Evolutionary conservation across 2,329 filamentous ascomycete genomes (phyloP).

Genomic region (Xenoacremonium recifei): DNA sequence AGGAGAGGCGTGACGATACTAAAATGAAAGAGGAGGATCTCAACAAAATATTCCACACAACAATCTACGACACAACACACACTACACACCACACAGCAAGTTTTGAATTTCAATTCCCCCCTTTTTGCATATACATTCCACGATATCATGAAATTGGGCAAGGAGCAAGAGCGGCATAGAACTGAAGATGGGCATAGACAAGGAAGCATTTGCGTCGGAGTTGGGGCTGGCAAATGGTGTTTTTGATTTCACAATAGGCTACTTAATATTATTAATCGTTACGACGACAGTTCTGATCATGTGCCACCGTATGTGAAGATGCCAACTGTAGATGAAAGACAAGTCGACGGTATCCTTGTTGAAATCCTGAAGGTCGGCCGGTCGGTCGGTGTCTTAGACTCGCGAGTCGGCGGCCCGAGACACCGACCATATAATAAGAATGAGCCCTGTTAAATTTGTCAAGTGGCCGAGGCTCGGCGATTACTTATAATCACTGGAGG

Average conservation of each 20-base stretch:
- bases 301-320: not conserved
- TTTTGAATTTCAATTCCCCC: no score
- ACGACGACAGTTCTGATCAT: not conserved
- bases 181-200: not conserved
- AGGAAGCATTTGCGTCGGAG: not conserved
- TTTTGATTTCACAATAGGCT: not conserved
- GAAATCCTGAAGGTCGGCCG: no score
- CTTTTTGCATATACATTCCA: no score
- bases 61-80: no score
- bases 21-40: not conserved
- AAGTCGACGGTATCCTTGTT: no score
- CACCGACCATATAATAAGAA: not conserved
- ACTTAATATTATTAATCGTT: not conserved
- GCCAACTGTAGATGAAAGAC: not conserved
- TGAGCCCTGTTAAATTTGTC: not conserved
- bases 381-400: not conserved
- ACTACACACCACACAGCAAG: no score
- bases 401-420: no score
- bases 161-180: not conserved
- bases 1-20: not conserved
- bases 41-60: not conserved
- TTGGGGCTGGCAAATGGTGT: not conserved
- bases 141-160: no score
- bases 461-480: no score
- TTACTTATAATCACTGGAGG: no score